A percentile compares a stretch with the other conserved stretches of the same genome.
Conservation (phyloP, 2,329 filamentous ascomycete genomes). For the Colletotrichum lupini region DNA sequence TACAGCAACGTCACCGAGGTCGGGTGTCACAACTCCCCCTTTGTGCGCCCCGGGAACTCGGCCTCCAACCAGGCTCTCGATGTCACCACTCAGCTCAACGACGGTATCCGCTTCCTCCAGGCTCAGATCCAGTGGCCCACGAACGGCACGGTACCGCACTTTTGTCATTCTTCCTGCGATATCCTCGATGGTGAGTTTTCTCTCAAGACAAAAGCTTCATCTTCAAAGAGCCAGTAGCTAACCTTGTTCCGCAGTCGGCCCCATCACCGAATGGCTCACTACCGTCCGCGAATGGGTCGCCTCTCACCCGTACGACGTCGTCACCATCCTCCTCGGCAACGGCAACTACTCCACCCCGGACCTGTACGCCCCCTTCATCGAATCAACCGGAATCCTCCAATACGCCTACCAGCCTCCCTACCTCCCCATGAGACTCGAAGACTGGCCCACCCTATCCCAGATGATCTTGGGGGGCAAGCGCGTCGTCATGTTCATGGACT, state of each 20-base stretch:
- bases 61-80: constrained; percentile 79
- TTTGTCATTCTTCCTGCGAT: constrained; percentile 88
- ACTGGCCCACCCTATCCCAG: constrained; percentile 86
- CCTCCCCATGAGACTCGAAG: constrained; percentile 75
- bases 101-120: constrained; percentile 76
- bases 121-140: constrained; percentile 70
- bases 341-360: constrained; percentile 74
- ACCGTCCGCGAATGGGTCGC: constrained; percentile 79
- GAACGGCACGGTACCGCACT: constrained; percentile 68
- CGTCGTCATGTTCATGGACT: constrained; percentile 86
- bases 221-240: not conserved
- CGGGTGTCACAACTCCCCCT: constrained; percentile 84
- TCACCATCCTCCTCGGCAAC: constrained; percentile 89
- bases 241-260: constrained; percentile 63
- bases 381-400: constrained; percentile 76
- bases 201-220: no score
- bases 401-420: constrained; percentile 80
- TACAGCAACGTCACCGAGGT: constrained; percentile 87
- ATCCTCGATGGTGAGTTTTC: constrained; percentile 68
- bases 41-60: constrained; percentile 75
- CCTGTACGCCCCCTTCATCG: constrained; percentile 76
- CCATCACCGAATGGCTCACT: constrained; percentile 78
- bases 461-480: constrained; percentile 79
- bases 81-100: constrained; percentile 79
- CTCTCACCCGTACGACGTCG: constrained; percentile 83